Evolutionary conservation across 2,329 filamentous ascomycete genomes (phyloP).

Genomic region (Ramularia collo-cygni): DNA sequence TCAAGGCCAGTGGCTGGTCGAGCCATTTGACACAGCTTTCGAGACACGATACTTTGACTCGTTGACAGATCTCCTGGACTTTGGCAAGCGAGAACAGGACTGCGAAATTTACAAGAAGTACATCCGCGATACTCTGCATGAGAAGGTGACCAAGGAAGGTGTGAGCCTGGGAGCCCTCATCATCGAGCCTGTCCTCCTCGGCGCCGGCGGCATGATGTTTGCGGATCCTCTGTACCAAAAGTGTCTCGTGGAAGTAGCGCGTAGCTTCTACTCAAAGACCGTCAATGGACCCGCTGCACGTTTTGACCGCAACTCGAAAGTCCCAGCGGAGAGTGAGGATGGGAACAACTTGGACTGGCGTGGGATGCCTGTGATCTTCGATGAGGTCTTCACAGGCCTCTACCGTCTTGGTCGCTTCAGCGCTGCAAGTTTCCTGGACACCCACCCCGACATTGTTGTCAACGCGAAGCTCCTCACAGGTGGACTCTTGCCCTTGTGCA

Average conservation of each 20-base stretch:
- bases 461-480: constrained; percentile 81
- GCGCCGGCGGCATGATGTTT: constrained; percentile 77
- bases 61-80: constrained; percentile 55
- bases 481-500: constrained; percentile 68
- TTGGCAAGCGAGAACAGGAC: constrained; percentile 30
- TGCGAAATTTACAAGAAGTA: constrained; percentile 24
- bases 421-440: constrained; percentile 61
- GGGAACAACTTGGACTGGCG: constrained; percentile 48
- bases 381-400: constrained; percentile 82
- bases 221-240: constrained; percentile 79
- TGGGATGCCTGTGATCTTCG: constrained; percentile 71
- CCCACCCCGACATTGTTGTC: constrained; percentile 67
- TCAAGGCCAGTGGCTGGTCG: constrained; percentile 59
- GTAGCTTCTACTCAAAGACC: constrained; percentile 29
- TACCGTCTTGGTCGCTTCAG: constrained; percentile 71
- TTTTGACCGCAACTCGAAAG: neutral
- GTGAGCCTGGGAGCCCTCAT: constrained; percentile 68
- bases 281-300: neutral
- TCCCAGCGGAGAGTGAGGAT: neutral
- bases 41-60: constrained; percentile 38
- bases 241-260: constrained; percentile 60
- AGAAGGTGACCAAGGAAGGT: constrained; percentile 45
- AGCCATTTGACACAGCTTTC: constrained; percentile 42
- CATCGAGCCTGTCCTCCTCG: constrained; percentile 72
- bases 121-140: constrained; percentile 41